Evolutionary conservation across 352 stramenopile species (phyloP).

Genomic region (Phytophthora pini): DNA sequence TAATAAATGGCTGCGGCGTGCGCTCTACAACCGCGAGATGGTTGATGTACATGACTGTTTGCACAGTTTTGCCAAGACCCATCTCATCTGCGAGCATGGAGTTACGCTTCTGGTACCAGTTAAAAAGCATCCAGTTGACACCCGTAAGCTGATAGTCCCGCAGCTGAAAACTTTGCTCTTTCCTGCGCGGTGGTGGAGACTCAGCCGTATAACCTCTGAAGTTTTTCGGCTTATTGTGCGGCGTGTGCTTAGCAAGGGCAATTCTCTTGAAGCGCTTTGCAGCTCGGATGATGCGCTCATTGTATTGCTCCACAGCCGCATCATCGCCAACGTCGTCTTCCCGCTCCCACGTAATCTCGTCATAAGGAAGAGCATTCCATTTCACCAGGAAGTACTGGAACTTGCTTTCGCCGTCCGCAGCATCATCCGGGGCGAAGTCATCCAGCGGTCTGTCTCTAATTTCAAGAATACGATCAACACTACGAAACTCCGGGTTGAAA

Average conservation of each 20-base stretch:
- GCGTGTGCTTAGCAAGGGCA: slow-evolving; percentile 39
- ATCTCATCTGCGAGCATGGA: slow-evolving; percentile 99
- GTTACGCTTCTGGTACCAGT: slow-evolving; percentile 97
- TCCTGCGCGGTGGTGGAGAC: slow-evolving; percentile 63
- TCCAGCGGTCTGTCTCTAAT: slow-evolving; percentile 81
- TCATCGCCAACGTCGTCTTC: slow-evolving; percentile 95
- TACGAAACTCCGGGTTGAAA: slow-evolving; percentile 91
- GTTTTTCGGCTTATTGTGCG: slow-evolving; percentile 63
- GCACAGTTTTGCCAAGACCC: slow-evolving; percentile 96
- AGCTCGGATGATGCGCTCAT: slow-evolving; percentile 63
- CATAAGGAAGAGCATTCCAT: slow-evolving; percentile 98
- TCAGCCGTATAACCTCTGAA: slow-evolving; percentile 78
- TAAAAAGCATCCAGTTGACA: slow-evolving; percentile 99
- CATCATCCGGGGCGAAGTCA: slow-evolving; percentile 64
- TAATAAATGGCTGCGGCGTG: slow-evolving; percentile 95
- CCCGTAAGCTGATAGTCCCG: slow-evolving; percentile 99
- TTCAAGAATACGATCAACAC: slow-evolving; percentile 90
- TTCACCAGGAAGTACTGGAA: slow-evolving; percentile 98
- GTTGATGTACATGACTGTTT: slow-evolving; percentile 96
- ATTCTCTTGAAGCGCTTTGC: slow-evolving; percentile 60
- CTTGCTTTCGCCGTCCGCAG: slow-evolving; percentile 40
- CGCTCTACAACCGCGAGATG: slow-evolving; percentile 96
- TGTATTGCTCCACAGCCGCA: slow-evolving; percentile 81
- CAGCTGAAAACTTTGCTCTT: slow-evolving; percentile 80
- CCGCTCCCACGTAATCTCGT: slow-evolving; percentile 98